phyloP scores from a whole-genome alignment of 1,139 yeast genomes.

The Geotrichum aggregatum region DNA sequence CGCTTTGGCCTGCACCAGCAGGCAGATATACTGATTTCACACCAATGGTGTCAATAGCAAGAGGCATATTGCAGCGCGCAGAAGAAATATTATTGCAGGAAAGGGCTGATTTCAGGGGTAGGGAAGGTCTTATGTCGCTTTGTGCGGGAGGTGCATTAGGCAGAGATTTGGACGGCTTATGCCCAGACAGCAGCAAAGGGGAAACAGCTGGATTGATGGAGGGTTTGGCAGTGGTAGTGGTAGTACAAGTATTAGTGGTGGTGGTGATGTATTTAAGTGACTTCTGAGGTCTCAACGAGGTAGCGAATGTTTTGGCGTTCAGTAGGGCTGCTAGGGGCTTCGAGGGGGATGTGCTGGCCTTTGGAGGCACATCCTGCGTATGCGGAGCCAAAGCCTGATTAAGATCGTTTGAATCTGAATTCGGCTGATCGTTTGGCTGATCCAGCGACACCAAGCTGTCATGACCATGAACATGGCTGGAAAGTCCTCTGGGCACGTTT shows the following conservation, averaged over 20 bases:
- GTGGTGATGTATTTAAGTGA: no score
- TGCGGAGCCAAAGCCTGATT: not conserved
- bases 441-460: no score
- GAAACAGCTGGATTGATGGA: no score
- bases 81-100: not conserved
- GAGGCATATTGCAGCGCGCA: no score
- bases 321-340: not conserved
- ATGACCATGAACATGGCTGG: no score
- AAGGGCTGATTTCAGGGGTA: not conserved
- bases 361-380: not conserved
- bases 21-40: not conserved
- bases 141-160: constrained; percentile 2
- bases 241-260: no score
- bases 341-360: constrained; percentile 1
- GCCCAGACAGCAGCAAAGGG: no score
- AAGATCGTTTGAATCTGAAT: not conserved
- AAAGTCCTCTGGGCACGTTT: no score
- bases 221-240: no score
- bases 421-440: not conserved
- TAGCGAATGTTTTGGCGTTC: no score
- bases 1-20: not conserved
- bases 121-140: not conserved
- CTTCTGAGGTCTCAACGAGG: no score
- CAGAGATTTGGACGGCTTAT: constrained; percentile 1
- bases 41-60: not conserved